These are phyloP conservation scores for Epichloe brachyelytri DNA, from an alignment of 2,329 filamentous ascomycete genomes.

Conservation along the genomic window DNA sequence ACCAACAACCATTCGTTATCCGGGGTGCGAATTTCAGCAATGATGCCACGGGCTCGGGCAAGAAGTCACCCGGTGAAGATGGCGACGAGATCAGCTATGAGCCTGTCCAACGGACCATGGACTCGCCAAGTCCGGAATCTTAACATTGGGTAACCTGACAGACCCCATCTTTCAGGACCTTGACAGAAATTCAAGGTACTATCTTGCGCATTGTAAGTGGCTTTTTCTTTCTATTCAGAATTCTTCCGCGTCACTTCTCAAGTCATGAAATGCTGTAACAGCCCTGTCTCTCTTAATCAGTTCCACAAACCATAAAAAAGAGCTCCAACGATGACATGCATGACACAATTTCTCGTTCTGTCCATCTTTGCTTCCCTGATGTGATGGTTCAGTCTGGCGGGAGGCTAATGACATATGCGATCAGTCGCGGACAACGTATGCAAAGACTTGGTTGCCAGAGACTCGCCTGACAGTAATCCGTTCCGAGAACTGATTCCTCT, in stretches of 20 bases:
- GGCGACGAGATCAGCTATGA: background rate
- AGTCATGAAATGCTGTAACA: background rate
- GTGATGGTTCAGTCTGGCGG: too few relatives aligned
- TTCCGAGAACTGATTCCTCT: slow-evolving; percentile 36
- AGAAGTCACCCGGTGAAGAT: background rate
- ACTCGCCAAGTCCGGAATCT: background rate
- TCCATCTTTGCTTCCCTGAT: background rate
- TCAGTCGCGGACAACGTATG: slow-evolving; percentile 36
- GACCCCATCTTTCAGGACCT: slow-evolving; percentile 46
- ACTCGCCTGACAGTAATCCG: slow-evolving; percentile 31
- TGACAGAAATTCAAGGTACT: slow-evolving; percentile 29
- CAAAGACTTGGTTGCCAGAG: slow-evolving; percentile 39
- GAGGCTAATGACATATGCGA: slow-evolving; percentile 12
- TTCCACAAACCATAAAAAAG: too few relatives aligned
- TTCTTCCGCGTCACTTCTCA: background rate
- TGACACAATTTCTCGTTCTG: background rate
- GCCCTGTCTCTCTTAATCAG: slow-evolving; percentile 22
- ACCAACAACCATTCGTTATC: background rate
- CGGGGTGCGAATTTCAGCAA: background rate
- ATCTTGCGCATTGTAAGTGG: slow-evolving; percentile 37
- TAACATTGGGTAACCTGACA: slow-evolving; percentile 21
- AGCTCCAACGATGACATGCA: background rate
- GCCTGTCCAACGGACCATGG: background rate
- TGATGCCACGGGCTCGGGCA: background rate
- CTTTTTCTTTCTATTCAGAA: background rate